Base-by-base conservation (phyloP, 75 land plant genomes). In the Picea glauca region DNA sequence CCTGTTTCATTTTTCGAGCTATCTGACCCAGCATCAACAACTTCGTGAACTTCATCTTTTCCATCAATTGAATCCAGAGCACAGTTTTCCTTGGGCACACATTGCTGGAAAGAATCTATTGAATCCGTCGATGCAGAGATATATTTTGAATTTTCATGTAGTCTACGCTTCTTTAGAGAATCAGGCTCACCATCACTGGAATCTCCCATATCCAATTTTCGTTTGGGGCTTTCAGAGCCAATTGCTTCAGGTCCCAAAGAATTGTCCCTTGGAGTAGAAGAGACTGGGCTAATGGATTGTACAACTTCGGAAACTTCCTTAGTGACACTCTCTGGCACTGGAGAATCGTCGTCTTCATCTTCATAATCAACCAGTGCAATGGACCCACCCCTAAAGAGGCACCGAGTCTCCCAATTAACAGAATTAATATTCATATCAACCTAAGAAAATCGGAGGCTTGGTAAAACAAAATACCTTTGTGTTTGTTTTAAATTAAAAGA, bases 341-440 rank as follows among this genome's bases (percentile, higher is more conserved):
- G 58, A 60, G 80, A n/a, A 26, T 91, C 95, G 58, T 93, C 99
- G 30, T 97, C 99, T 74, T 91, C 99, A 84, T 89, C 87, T 11
- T 91, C 93, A 81, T 97, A 97, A 76, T 94, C 98, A 62, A 97
- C 99, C 64, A 97, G 84, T 7, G 95, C 93, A 80, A 84, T 77
- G 62, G 95, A 72, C 58, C 90, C 85, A 35, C 81, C 70, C 79
- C 83, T 83, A 59, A 77, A 77, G 40, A 76, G 23, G 56, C 33
- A 60, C 20, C 59, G 54, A 80, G 18, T 14, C 67, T 15, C 8
- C 21, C 32, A 58, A 33, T 3, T 43, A n/a, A 26, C 76, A 74
- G 14, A 46, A 74, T 26, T 40, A 12, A 31, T 23, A 46, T 11
- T 23, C 76, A 17, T 17, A 58, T 74, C 18, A 21, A 12, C 76